These are phyloP conservation scores for Yamadazyma nakazawae DNA, from an alignment of 805 yeast genomes.

Conservation along the genomic window DNA sequence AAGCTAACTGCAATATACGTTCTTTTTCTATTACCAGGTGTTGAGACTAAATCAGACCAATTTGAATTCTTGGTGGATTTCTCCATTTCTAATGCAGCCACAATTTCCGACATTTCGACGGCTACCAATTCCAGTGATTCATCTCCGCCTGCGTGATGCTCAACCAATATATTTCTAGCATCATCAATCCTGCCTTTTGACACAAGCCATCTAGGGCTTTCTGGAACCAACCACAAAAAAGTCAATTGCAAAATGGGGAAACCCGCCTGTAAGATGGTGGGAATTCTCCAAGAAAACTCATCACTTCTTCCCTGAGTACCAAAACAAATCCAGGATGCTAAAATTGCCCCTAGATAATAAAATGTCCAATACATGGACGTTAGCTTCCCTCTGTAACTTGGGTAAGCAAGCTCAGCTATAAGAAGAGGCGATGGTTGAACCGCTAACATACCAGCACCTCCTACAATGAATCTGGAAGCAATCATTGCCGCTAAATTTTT, in stretches of 20 bases:
- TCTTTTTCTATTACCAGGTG: conserved; percentile 42
- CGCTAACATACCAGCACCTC: conserved; percentile 40
- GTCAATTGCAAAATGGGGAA: conserved; percentile 43
- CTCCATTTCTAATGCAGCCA: conserved; percentile 40
- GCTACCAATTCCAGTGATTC: conserved; percentile 12
- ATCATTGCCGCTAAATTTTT: conserved; percentile 29
- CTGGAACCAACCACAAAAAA: conserved; percentile 43
- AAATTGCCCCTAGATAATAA: conserved; percentile 38
- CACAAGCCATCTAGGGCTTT: conserved; percentile 47
- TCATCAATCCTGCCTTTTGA: conserved; percentile 25
- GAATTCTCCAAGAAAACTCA: conserved; percentile 45
- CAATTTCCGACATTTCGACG: conserved; percentile 39
- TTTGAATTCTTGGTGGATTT: conserved; percentile 27
- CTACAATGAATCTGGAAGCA: conserved; percentile 43
- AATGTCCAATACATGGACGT: conserved; percentile 35
- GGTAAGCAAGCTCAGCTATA: conserved; percentile 47
- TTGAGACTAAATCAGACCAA: conserved; percentile 37
- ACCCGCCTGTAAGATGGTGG: conserved; percentile 46
- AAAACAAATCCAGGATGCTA: conserved; percentile 31
- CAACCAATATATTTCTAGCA: conserved; percentile 21
- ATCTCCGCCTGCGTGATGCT: conserved; percentile 31
- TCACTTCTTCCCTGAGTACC: conserved; percentile 21
- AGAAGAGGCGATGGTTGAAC: conserved; percentile 44
- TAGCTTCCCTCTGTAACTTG: conserved; percentile 27
- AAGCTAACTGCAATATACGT: conserved; percentile 21